These are phyloP conservation scores for Coniosporium apollinis DNA, from an alignment of 495 filamentous ascomycete genomes.

Conservation along the genomic window DNA sequence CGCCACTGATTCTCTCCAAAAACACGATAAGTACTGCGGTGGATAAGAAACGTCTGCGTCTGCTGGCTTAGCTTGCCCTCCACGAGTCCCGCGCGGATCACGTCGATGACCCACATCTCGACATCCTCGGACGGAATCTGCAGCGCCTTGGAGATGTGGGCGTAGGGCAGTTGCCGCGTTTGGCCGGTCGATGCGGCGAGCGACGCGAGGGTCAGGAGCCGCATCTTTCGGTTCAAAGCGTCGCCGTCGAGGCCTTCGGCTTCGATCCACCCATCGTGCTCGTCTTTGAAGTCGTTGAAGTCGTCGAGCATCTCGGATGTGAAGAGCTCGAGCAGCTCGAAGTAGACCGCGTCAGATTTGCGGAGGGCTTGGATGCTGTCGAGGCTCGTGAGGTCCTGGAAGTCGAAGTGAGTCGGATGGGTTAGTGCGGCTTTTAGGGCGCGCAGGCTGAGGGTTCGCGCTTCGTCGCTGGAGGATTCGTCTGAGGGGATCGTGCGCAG, in stretches of 20 bases:
- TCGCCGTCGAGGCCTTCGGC: constrained; percentile 45
- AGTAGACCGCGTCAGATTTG: constrained; percentile 63
- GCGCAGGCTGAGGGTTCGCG: constrained; percentile 66
- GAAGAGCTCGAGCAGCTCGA: constrained; percentile 89
- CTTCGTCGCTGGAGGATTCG: constrained; percentile 48
- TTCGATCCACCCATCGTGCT: constrained; percentile 66
- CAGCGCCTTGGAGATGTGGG: constrained; percentile 60
- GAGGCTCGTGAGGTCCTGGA: constrained; percentile 77
- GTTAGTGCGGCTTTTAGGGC: constrained; percentile 69
- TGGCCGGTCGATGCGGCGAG: constrained; percentile 59
- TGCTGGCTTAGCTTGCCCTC: constrained; percentile 89
- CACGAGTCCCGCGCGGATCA: constrained; percentile 82
- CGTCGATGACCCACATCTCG: constrained; percentile 97
- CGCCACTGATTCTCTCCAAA: constrained; percentile 98
- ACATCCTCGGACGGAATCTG: constrained; percentile 68
- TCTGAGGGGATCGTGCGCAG: constrained; percentile 68
- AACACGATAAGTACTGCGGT: constrained; percentile 84
- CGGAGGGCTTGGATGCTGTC: constrained; percentile 75
- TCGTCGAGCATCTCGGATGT: constrained; percentile 82
- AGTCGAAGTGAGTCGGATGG: constrained; percentile 68
- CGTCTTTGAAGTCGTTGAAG: constrained; percentile 81
- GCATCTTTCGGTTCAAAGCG: constrained; percentile 70
- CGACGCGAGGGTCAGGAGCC: constrained; percentile 79
- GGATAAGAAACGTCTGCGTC: constrained; percentile 81
- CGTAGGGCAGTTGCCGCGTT: constrained; percentile 72